Base-by-base conservation (phyloP, 176 grass and related monocot genomes). In the Olyra latifolia region DNA sequence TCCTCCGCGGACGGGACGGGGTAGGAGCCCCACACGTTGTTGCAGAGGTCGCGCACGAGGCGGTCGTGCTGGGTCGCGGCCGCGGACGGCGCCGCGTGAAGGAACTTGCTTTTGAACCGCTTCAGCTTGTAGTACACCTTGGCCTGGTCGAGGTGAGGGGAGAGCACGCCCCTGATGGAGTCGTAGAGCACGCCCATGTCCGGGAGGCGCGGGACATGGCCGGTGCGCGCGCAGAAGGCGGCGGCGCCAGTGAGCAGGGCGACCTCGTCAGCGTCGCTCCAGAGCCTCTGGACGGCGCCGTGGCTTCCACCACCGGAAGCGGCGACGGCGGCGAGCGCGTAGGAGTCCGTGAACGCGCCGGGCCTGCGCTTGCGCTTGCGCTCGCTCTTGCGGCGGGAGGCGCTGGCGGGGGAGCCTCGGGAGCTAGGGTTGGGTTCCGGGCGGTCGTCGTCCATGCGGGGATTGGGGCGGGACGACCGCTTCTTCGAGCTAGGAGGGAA, bases 41-140 rank as follows among this genome's bases (percentile, higher is more conserved):
- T 60, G 40, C 86, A 93, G 57, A 97, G 77, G 73, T 78, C 45
- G 86, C 87, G 85, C 62, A 97, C 17, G 58, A 76, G 83, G 42
- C 72, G 85, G 30, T 97, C 88, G 71, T 81, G 83, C 45, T 80
- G 76, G 49, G 82, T 73, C 0, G 35, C 61, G 5, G 65, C 23
- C 62, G 93, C 63, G 1, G 55, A 16, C 5, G 45, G 53, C 12
- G 64, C 30, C 0, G 71, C 60, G 85, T 82, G 81, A 41, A 88
- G 62, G 79, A 84, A 94, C 89, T 94, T 94, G 87, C 89, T 84
- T 85, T 97, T 97, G 79, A 94, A 85, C 24, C 89, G 89, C 91
- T 92, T 94, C 54, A 94, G 91, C 85, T 97, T 97, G 89, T 97
- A 97, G 78, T 88, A 89, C 2, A 84, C 69, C 85, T 90, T 91